Base-by-base conservation (phyloP, 2,329 filamentous ascomycete genomes). In the Trichocomaceae sp. region DNA sequence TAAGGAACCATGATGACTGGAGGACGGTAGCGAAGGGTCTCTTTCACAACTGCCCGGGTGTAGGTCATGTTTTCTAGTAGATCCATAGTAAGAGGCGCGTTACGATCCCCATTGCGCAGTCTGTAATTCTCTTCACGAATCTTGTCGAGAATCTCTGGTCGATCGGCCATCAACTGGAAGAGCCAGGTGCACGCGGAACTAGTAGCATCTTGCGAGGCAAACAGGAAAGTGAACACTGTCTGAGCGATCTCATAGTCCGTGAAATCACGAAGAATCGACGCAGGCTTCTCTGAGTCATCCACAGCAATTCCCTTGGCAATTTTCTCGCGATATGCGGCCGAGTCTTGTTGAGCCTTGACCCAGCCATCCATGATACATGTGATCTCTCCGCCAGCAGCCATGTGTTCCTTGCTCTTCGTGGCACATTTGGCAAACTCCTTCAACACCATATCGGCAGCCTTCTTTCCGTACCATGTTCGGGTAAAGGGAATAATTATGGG, bases 1-100 rank as follows among this genome's bases (percentile, higher is more conserved):
- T 97, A 97, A 33, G 93, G 93, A 50, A 96, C 89, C 90, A 99
- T 96, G 72, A 96, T 82, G 66, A 99, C 93, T 55, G 93, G 93
- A 60, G 93, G 93, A 55, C 92, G 88, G 79, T 95, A 97, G 68
- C 93, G 88, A 61, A 96, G 83, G 56, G 90, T 86, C 77, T 96
- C 90, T 64, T 88, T 90, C 61, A 97, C 88, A 44, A 96, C 89
- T 41, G 90, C 92, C 57, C 90, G 87, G 44, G 93, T 97, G 73
- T 95, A 96, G 13, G 83, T 82, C 80, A 96, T 83, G 51, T 86
- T 85, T 68, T 97, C 93, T 47, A 97, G 83, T 73, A 93, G 80
- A 56, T 96, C 90, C 78, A 97, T 84, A 62, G 82, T 84, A 60
- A 96, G 75, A 15, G 82, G 77, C 20, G 83, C 84, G 60, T 87